phyloP scores from a whole-genome alignment of 805 yeast genomes.

The Metschnikowia lochheadii region DNA sequence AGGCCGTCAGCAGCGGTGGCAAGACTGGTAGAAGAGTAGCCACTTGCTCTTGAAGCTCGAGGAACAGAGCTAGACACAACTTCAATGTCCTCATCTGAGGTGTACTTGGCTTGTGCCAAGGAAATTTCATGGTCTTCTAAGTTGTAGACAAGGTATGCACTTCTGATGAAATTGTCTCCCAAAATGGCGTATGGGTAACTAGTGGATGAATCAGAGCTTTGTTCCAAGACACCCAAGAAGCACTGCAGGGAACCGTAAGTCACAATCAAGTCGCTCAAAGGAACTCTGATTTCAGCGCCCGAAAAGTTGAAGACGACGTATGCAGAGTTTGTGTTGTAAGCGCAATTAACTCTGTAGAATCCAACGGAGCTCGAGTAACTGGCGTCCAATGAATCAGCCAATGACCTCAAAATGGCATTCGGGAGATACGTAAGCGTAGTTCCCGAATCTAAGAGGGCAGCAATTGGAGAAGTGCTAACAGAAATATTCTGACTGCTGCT shows the following conservation, averaged over 20 bases:
- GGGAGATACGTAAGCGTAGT: conserved; percentile 52
- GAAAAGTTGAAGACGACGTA: conserved; percentile 45
- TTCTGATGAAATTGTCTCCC: conserved; percentile 64
- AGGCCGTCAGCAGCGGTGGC: conserved; percentile 2
- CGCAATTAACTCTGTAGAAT: conserved; percentile 11
- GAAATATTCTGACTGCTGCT: conserved; percentile 10
- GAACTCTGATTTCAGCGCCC: conserved; percentile 52
- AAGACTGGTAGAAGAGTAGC: conserved; percentile 38
- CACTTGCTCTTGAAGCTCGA: conserved; percentile 45
- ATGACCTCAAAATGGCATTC: conserved; percentile 16
- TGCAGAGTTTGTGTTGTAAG: conserved; percentile 8
- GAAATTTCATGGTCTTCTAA: conserved; percentile 54
- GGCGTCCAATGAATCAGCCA: conserved; percentile 12
- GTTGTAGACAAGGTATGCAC: conserved; percentile 63
- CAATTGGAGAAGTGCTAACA: conserved; percentile 3
- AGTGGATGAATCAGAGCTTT: conserved; percentile 23
- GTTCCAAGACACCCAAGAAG: conserved; percentile 26
- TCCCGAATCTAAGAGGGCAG: conserved; percentile 47
- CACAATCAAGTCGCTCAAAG: conserved; percentile 33
- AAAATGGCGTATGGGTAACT: conserved; percentile 55
- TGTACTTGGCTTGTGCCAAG: conserved; percentile 41
- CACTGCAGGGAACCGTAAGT: conserved; percentile 17
- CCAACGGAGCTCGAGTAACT: conserved; percentile 1
- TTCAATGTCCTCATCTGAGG: conserved; percentile 40
- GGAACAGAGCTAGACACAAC: conserved; percentile 46